These are phyloP conservation scores for Fistulifera pelliculosa DNA, from an alignment of 108 stramenopile species.

Conservation along the genomic window DNA sequence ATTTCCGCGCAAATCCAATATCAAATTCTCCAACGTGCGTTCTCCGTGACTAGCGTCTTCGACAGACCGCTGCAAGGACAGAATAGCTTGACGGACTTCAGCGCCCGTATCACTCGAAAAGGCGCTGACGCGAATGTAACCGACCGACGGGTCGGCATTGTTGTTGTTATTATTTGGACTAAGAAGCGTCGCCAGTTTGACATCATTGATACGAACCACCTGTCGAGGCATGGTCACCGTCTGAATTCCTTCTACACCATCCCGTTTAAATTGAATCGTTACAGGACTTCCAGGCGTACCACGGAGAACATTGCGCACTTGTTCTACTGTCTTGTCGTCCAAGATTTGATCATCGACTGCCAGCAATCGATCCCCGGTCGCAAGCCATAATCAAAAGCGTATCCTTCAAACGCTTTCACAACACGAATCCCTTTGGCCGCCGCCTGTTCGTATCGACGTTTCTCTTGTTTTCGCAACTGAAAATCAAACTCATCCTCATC, in stretches of 20 bases:
- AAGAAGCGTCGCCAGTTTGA: constrained; percentile 66
- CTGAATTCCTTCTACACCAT: constrained; percentile 58
- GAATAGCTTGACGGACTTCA: constrained; percentile 76
- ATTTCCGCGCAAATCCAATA: constrained; percentile 92
- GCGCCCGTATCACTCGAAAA: constrained; percentile 81
- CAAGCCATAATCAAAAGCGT: constrained; percentile 77
- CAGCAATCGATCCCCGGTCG: constrained; percentile 67
- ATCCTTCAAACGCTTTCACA: constrained; percentile 89
- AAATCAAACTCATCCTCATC: constrained; percentile 33
- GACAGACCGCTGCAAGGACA: constrained; percentile 51
- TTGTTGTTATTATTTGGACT: constrained; percentile 11
- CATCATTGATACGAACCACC: constrained; percentile 78
- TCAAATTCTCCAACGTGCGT: constrained; percentile 55
- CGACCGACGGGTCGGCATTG: constrained; percentile 83
- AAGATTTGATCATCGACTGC: constrained; percentile 70
- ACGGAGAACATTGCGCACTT: constrained; percentile 79
- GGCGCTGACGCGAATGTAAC: constrained; percentile 86
- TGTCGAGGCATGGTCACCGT: constrained; percentile 54
- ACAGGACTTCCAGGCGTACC: constrained; percentile 82
- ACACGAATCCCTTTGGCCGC: constrained; percentile 69
- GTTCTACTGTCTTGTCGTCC: constrained; percentile 56
- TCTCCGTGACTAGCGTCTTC: constrained; percentile 44
- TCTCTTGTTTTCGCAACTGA: constrained; percentile 27
- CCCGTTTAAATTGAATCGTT: constrained; percentile 56
- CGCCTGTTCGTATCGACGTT: constrained; percentile 34